phyloP scores from a whole-genome alignment of 805 yeast genomes.

The Candida takata region DNA sequence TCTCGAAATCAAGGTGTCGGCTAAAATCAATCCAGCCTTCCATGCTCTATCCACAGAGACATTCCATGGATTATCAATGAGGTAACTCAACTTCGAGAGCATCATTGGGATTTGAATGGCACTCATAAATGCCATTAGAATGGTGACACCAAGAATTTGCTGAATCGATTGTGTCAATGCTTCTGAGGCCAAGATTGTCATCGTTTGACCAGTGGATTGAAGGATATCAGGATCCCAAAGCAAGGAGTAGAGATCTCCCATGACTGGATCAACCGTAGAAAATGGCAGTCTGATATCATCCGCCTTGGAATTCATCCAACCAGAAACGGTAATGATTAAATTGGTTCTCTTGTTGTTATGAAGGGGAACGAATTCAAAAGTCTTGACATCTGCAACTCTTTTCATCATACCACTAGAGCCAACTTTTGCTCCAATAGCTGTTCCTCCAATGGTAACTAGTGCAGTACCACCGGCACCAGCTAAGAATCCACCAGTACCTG shows the following conservation, averaged over 20 bases:
- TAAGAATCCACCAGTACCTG: slow-evolving; percentile 87
- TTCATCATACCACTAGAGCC: slow-evolving; percentile 81
- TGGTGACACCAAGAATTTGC: slow-evolving; percentile 89
- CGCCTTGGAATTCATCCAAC: slow-evolving; percentile 94
- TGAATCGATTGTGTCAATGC: slow-evolving; percentile 89
- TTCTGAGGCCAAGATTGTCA: slow-evolving; percentile 87
- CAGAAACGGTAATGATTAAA: slow-evolving; percentile 81
- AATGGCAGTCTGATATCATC: slow-evolving; percentile 97
- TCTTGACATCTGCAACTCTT: slow-evolving; percentile 86
- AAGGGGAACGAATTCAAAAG: slow-evolving; percentile 89
- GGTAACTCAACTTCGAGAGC: slow-evolving; percentile 77
- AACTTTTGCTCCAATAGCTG: slow-evolving; percentile 83
- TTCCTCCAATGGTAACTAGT: slow-evolving; percentile 85
- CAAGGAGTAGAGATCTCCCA: slow-evolving; percentile 91
- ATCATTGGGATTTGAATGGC: slow-evolving; percentile 92
- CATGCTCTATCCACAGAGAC: slow-evolving; percentile 96
- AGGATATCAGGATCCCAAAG: slow-evolving; percentile 99
- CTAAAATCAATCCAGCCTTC: slow-evolving; percentile 87
- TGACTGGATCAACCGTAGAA: slow-evolving; percentile 93
- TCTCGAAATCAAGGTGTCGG: slow-evolving; percentile 82
- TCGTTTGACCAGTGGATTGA: slow-evolving; percentile 93
- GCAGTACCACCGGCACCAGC: slow-evolving; percentile 98
- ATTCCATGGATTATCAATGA: slow-evolving; percentile 96
- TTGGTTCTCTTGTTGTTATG: slow-evolving; percentile 88
- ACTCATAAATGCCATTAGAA: slow-evolving; percentile 83